phyloP scores from a whole-genome alignment of 805 yeast species.

The Tetrapisispora taiwanensis region DNA sequence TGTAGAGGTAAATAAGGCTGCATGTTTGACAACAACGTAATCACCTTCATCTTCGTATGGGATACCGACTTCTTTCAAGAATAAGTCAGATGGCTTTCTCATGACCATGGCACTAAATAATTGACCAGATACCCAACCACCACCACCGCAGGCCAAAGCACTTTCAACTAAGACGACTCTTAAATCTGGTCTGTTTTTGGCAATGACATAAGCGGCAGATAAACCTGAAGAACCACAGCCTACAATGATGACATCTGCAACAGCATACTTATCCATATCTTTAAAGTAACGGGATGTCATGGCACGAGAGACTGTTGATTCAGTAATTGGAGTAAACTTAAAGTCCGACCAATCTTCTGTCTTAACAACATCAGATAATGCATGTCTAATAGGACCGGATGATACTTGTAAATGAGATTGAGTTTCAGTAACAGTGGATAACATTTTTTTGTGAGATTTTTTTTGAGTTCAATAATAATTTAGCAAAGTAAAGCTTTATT shows the following conservation, averaged over 20 bases:
- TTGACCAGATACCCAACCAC: constrained; percentile 72
- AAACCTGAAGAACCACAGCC: constrained; percentile 77
- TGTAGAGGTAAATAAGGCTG: constrained; percentile 67
- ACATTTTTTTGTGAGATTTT: no score
- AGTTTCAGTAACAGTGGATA: neutral
- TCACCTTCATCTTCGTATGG: constrained; percentile 73
- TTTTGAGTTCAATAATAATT: no score
- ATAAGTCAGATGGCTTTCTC: constrained; percentile 69
- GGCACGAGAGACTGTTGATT: constrained; percentile 70
- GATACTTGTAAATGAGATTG: constrained; percentile 6
- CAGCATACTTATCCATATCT: constrained; percentile 65
- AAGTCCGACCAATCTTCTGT: constrained; percentile 54
- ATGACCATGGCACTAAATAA: constrained; percentile 68
- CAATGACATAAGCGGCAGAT: constrained; percentile 65
- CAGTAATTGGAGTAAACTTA: constrained; percentile 62
- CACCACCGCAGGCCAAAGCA: constrained; percentile 71
- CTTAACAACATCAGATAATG: constrained; percentile 25
- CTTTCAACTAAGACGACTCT: constrained; percentile 68
- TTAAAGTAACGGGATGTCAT: constrained; percentile 68
- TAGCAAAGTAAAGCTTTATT: no score
- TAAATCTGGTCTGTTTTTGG: constrained; percentile 64
- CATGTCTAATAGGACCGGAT: constrained; percentile 17
- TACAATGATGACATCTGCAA: constrained; percentile 61
- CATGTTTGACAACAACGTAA: constrained; percentile 71
- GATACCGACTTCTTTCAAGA: constrained; percentile 52